Percentiles rank a stretch among this genome's conserved stretches.
These are phyloP conservation scores for Neurospora sp. DNA, from an alignment of 495 filamentous ascomycete species.

Conservation along the genomic window DNA sequence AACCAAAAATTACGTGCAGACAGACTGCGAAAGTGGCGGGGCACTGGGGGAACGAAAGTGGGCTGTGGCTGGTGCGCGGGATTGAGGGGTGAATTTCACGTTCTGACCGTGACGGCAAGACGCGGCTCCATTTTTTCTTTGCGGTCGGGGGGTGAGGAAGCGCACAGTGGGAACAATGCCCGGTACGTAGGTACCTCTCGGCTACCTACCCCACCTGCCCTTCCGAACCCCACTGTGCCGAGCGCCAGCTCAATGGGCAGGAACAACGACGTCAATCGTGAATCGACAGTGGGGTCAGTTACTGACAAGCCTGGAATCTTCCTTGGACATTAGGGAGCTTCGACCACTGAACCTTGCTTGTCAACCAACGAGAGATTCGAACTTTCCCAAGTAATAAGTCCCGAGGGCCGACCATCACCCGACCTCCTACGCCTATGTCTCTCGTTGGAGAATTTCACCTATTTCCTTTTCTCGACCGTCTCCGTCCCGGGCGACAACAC, in stretches of 20 bases:
- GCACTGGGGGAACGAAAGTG: conserved; percentile 6
- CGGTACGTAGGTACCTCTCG: not conserved
- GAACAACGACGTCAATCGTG: not conserved
- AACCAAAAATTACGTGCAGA: conserved; percentile 15
- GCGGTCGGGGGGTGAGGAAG: not conserved
- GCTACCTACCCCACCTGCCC: not conserved
- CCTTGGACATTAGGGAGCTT: not conserved
- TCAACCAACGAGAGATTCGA: not conserved
- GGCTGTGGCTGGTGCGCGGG: conserved; percentile 19
- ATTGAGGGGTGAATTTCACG: not conserved
- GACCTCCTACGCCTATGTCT: not conserved
- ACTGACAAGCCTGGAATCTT: not conserved
- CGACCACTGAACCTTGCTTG: not conserved
- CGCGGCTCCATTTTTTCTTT: not conserved
- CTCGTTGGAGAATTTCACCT: not conserved
- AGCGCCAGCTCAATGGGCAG: not conserved
- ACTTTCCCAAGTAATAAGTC: not conserved
- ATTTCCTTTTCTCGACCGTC: not conserved
- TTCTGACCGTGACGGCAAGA: not conserved
- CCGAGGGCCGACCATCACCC: not conserved
- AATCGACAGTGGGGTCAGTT: not conserved
- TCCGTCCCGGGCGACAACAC: not conserved
- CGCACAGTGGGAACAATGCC: not conserved
- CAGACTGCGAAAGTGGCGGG: not conserved
- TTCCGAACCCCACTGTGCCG: not conserved